Percentiles rank a stretch among this genome's conserved stretches.
These are phyloP conservation scores for Amaranthus tricolor DNA, from an alignment of 179 eudicot genomes.

Conservation along the genomic window DNA sequence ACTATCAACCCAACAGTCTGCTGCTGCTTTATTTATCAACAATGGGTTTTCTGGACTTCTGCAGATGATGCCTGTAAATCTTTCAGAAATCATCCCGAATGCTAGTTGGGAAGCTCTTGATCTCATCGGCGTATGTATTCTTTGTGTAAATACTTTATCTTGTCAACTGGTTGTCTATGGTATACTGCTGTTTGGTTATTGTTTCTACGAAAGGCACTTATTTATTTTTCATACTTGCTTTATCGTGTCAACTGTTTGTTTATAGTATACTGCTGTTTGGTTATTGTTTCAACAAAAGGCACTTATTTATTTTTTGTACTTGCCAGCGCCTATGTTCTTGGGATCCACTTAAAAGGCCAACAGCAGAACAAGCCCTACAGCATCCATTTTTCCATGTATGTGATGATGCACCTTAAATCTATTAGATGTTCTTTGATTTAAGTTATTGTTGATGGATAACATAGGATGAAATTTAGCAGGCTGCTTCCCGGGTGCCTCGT, in stretches of 20 bases:
- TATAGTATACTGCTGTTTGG: background rate
- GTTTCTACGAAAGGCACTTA: conserved; percentile 2
- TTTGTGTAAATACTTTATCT: conserved; percentile 1
- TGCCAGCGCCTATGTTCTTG: conserved; percentile 80
- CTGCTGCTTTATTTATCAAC: background rate
- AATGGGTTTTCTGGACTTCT: conserved; percentile 1
- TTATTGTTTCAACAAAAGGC: conserved; percentile 2
- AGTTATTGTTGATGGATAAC: background rate
- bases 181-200: background rate
- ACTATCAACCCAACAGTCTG: background rate
- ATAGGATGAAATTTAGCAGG: conserved; percentile 45
- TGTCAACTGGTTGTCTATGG: background rate
- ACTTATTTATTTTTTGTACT: conserved; percentile 1
- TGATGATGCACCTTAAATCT: conserved; percentile 6
- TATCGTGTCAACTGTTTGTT: conserved; percentile 1
- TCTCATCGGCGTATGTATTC: conserved; percentile 62
- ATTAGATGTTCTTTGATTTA: background rate
- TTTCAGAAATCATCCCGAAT: conserved; percentile 69
- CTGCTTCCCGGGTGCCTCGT: conserved; percentile 53
- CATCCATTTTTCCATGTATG: conserved; percentile 89
- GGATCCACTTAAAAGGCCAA: conserved; percentile 91
- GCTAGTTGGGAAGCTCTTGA: conserved; percentile 88
- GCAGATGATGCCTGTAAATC: conserved; percentile 67
- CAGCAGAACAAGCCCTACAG: conserved; percentile 79
- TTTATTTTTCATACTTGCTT: background rate